Base-by-base conservation (phyloP, 108 stramenopile genomes). In the Fragilariopsis cylindrus region DNA sequence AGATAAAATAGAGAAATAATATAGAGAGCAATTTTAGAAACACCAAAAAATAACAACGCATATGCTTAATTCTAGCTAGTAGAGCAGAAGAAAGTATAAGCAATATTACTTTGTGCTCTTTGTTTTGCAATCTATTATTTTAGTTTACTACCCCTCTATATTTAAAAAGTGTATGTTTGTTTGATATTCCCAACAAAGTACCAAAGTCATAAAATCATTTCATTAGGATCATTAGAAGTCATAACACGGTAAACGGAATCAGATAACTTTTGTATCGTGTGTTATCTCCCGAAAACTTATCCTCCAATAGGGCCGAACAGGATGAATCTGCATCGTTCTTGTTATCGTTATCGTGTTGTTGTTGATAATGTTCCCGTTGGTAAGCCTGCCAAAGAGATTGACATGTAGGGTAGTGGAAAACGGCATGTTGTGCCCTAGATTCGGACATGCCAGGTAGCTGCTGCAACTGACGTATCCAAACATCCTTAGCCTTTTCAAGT, bases 381-480 rank as follows among this genome's bases (percentile, higher is more conserved):
- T 89, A 89, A 19, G 74, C 79, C 46, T 82, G 66, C 76, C 75
- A 82, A 12, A 89, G 68, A 9, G 77, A 79, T 58, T 76, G 79
- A 8, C 57, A 9, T 12, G 88, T 89, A 3, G 87, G 85, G 65
- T 80, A 86, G 44, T 80, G 70, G 48, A 72, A 67, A 9, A 75
- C 81, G 15, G 84, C 16, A 30, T 76, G 67, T 12, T 62, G 75
- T 11, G 88, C 88, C 70, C 47, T 74, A 3, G 39, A 50, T 48
- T 73, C 76, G 41, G 82, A 83, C 13, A 89, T 19, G n/a, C 83
- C 48, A 3, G 81, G 83, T 2, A 89, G 19, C 64, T 79, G 78
- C 57, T 86, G 85, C 57, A 89, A 55, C 65, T 85, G 84, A 19
- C 88, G 85, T 5, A 80, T n/a, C 88, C 88, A 89, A 9, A 58